Evolutionary conservation across 202 grass and related monocot genomes (phyloP), one percentile per base, ranked within the genome.

Genomic region (Brachypodium distachyon): DNA sequence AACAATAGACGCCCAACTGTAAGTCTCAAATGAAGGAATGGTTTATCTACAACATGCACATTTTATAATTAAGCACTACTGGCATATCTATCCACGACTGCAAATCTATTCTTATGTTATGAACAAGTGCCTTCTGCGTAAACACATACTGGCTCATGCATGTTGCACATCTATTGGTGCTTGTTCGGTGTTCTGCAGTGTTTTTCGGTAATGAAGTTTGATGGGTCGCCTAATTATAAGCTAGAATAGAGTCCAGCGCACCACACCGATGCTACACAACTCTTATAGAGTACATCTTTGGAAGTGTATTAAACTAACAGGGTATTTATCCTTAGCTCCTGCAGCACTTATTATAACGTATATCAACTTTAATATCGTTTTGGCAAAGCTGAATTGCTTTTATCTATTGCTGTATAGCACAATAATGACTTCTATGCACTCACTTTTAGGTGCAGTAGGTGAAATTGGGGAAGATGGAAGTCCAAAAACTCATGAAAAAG

Each of bases 1-100:
- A 89, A 81, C 67, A 84, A 92, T 79, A 91, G 92, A 29, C 87
- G 32, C 56, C 77, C 96, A 73, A 96, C 88, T 67, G 96, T 99
- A 82, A 82, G 87, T 96, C 44, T 25, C 17, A 86, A 48, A 46
- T 77, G 51, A 43, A 79, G 47, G 14, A 22, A 28, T 87, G 33
- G 33, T 55, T 77, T 76, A 55, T 39, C 10, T 67, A 19, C 13
- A 16, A 34, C 8, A 63, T 53, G 43, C 12, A 67, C 38, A 17
- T 62, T 81, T 33, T 19, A 57, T 42, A 49, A 16, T 27, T 51
- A n/a, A 47, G 27, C 59, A 49, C 12, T 58, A 31, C n/a, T n/a
- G n/a, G n/a, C n/a, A n/a, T n/a, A n/a, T n/a, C n/a, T n/a, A n/a
- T 70, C 51, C 25, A 14, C 23, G 12, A 29, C 37, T 60, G 34